Evolutionary conservation across 768 basidiomycete genomes (phyloP).

Genomic region (Grammothele lineata): DNA sequence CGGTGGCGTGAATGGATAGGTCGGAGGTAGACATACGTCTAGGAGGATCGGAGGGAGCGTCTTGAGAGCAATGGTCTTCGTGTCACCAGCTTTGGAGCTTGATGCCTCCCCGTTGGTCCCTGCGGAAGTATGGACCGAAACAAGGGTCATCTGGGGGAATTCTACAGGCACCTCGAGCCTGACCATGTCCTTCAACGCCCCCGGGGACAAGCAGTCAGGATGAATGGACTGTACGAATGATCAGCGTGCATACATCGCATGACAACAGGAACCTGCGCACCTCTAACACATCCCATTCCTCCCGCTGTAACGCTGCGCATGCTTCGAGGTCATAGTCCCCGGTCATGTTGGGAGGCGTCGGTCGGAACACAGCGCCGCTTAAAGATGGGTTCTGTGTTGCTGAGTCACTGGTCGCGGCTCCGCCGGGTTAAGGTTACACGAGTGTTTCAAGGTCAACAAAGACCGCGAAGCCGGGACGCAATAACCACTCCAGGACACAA

Average conservation of each 20-base stretch:
- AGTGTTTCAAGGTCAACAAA: too few relatives aligned
- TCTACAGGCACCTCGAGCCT: slow-evolving; percentile 68
- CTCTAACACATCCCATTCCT: slow-evolving; percentile 63
- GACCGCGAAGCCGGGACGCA: too few relatives aligned
- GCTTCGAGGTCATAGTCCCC: slow-evolving; percentile 5
- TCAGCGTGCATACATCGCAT: neutral
- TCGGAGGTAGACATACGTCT: slow-evolving; percentile 52
- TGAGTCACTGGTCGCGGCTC: too few relatives aligned
- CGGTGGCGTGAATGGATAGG: slow-evolving; percentile 42
- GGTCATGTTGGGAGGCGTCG: too few relatives aligned
- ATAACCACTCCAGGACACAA: too few relatives aligned
- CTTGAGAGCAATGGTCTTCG: neutral
- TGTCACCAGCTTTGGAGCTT: neutral
- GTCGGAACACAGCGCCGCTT: too few relatives aligned
- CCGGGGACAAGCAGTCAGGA: slow-evolving; percentile 59
- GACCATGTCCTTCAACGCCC: slow-evolving; percentile 32
- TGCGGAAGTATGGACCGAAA: slow-evolving; percentile 28
- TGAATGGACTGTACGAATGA: slow-evolving; percentile 58
- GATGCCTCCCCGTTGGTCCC: neutral
- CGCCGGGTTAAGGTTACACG: too few relatives aligned
- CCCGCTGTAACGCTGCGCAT: slow-evolving; percentile 35
- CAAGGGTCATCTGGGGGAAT: slow-evolving; percentile 38
- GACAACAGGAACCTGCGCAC: slow-evolving; percentile 29
- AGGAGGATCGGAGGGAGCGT: slow-evolving; percentile 61
- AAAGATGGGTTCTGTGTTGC: too few relatives aligned